Percentiles rank a stretch among this genome's conserved stretches.
phyloP scores from a whole-genome alignment of 768 basidiomycete species.

The Amanita rubescens region DNA sequence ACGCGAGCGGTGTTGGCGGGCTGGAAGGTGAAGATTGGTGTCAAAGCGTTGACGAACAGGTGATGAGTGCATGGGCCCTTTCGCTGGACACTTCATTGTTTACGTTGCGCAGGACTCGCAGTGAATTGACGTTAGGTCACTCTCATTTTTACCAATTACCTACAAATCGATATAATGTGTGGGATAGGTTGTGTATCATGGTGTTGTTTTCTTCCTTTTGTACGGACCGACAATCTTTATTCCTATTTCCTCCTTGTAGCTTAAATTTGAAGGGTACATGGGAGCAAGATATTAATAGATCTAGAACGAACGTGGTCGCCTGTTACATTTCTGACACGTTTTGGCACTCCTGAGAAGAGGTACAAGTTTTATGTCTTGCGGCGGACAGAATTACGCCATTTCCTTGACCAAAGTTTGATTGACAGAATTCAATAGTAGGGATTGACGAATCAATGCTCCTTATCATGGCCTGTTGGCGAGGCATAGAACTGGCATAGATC shows the following conservation, averaged over 20 bases:
- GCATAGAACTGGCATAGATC: too few species aligned
- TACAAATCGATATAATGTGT: not conserved
- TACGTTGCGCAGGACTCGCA: not conserved
- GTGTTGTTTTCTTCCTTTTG: not conserved
- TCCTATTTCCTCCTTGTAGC: not conserved
- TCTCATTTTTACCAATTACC: not conserved
- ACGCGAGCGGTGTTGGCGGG: too few species aligned
- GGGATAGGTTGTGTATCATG: not conserved
- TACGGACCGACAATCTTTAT: not conserved
- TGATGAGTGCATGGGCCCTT: not conserved
- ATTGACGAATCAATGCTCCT: too few species aligned
- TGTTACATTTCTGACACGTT: too few species aligned
- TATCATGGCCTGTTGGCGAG: too few species aligned
- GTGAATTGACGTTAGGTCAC: not conserved
- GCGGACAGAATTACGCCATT: too few species aligned
- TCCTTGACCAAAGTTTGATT: too few species aligned
- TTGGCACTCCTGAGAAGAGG: too few species aligned
- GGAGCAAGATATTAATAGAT: not conserved
- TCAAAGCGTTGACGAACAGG: not conserved
- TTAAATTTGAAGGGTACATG: not conserved
- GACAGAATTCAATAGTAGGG: too few species aligned
- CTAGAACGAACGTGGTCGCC: too few species aligned
- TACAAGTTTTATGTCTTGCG: too few species aligned
- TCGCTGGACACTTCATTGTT: not conserved
- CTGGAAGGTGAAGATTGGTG: too few species aligned